These are phyloP conservation scores for Medicago ruthenica DNA, from an alignment of 306 rosid species.

Conservation along the genomic window DNA sequence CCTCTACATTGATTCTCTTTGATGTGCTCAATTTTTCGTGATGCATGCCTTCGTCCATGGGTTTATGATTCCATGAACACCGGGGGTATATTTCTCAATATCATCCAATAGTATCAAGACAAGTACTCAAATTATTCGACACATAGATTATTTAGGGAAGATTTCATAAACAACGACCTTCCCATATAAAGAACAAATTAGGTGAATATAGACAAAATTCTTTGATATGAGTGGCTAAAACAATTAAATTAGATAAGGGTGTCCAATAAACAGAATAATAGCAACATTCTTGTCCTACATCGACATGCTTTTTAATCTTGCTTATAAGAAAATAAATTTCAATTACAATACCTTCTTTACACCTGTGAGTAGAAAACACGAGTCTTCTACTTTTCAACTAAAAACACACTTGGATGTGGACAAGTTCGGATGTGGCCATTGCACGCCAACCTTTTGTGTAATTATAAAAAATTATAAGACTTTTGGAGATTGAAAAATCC, in stretches of 20 bases:
- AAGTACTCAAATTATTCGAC: slow-evolving; percentile 4
- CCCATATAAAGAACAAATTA: slow-evolving; percentile 32
- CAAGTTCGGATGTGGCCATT: slow-evolving; percentile 45
- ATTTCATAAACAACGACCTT: slow-evolving; percentile 34
- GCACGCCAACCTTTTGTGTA: slow-evolving; percentile 54
- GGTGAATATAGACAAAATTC: slow-evolving; percentile 42
- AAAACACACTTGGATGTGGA: slow-evolving; percentile 40
- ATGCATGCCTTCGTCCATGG: background rate
- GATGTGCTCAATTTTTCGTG: background rate
- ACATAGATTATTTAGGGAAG: slow-evolving; percentile 13
- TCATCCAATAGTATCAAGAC: slow-evolving; percentile 32
- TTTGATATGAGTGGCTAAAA: slow-evolving; percentile 41
- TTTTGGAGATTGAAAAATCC: slow-evolving; percentile 43
- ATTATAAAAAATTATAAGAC: slow-evolving; percentile 28
- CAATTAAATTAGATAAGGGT: slow-evolving; percentile 40
- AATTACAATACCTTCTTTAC: slow-evolving; percentile 42
- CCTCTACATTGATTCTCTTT: too few species aligned
- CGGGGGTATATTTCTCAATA: slow-evolving; percentile 38
- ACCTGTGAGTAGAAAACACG: slow-evolving; percentile 48
- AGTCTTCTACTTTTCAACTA: slow-evolving; percentile 47
- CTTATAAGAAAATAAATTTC: slow-evolving; percentile 36
- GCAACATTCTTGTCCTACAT: slow-evolving; percentile 42
- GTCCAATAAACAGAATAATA: slow-evolving; percentile 38
- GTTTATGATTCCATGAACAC: slow-evolving; percentile 34
- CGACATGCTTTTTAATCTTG: slow-evolving; percentile 40